Conservation (phyloP, 2,329 filamentous ascomycete species). For the Emmonsiellopsis sp. region DNA sequence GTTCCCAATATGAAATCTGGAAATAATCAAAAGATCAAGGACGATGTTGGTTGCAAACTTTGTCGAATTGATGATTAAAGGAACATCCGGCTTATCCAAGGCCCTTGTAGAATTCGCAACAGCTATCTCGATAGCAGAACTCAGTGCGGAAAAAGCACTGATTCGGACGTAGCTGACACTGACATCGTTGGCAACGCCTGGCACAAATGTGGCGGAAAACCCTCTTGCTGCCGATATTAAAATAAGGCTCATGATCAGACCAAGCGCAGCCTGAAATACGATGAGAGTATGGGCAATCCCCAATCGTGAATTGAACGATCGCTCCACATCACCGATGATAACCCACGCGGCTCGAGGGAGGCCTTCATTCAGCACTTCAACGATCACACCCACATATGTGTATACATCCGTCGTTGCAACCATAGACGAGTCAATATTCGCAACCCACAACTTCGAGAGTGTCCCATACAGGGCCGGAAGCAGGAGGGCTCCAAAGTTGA, state of each 20-base stretch:
- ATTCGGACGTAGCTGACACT: conserved; percentile 59
- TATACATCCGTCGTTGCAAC: conserved; percentile 58
- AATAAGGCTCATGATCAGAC: conserved; percentile 50
- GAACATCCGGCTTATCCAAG: conserved; percentile 60
- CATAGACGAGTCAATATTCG: conserved; percentile 53
- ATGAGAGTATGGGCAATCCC: conserved; percentile 53
- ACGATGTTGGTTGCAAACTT: conserved; percentile 60
- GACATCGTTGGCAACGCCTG: conserved; percentile 44
- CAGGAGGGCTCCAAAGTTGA: conserved; percentile 55
- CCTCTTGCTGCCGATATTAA: conserved; percentile 47
- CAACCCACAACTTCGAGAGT: conserved; percentile 62
- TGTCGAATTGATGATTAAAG: conserved; percentile 53
- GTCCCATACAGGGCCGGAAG: conserved; percentile 60
- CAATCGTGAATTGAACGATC: conserved; percentile 44
- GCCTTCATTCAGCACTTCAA: conserved; percentile 64
- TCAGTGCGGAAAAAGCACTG: conserved; percentile 53
- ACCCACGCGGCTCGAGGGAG: conserved; percentile 60
- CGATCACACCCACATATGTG: conserved; percentile 59
- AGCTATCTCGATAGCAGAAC: conserved; percentile 54
- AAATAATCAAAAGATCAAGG: conserved; percentile 58
- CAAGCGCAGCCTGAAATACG: conserved; percentile 46
- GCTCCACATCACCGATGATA: conserved; percentile 56
- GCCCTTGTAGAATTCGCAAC: conserved; percentile 55
- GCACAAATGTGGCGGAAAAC: conserved; percentile 56
- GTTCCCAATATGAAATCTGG: conserved; percentile 51